Base-by-base conservation (phyloP, 2,329 filamentous ascomycete species). In the Fusarium multiceps region DNA sequence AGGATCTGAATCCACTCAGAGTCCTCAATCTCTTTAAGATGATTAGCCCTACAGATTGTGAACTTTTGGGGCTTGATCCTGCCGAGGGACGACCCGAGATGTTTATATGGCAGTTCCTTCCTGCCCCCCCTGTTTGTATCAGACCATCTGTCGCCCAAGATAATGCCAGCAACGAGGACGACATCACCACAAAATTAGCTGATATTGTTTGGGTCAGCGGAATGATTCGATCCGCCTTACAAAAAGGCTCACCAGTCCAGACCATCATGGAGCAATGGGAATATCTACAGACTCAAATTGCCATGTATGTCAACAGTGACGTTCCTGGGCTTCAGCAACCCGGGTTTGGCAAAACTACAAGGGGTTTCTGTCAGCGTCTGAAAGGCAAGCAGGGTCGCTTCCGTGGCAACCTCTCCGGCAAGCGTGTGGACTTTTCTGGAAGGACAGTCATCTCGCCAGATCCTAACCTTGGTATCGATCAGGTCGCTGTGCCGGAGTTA, bases 251-350 rank as follows among this genome's bases (percentile, higher is more conserved):
- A 16, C 90, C 93, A 0, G 87, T 99, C 4, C 89, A 92, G 71
- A 97, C 93, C 1, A 92, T 98, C 59, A 97, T 98, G 90, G 96
- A 99, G 78, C 94, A 97, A 74, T 99, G 96, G 96, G 96, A 99
- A 77, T 98, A 95, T 75, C 84, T 99, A 65, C 95, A 98, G 77
- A 87, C 97, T 11, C 94, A 98, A 76, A 92, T 98, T 64, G 96
- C 95, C 65, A 94, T 98, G 86, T 98, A 99, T 78, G 95, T 99
- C 79, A 98, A 99, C 82, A 97, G 94, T 69, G 94, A 98, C 74
- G 90, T 97, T 4, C 96, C 96, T 0, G 95, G 95, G 28, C 86
- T 99, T n/a, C 91, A 94, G 73, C 93, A 97, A 74, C 91, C 91
- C 14, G 93, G 93, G 11, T 91, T 94, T 64, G 93, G 93, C 62